These are phyloP conservation scores for Lachancea waltii DNA, from an alignment of 805 yeast species.

Conservation along the genomic window DNA sequence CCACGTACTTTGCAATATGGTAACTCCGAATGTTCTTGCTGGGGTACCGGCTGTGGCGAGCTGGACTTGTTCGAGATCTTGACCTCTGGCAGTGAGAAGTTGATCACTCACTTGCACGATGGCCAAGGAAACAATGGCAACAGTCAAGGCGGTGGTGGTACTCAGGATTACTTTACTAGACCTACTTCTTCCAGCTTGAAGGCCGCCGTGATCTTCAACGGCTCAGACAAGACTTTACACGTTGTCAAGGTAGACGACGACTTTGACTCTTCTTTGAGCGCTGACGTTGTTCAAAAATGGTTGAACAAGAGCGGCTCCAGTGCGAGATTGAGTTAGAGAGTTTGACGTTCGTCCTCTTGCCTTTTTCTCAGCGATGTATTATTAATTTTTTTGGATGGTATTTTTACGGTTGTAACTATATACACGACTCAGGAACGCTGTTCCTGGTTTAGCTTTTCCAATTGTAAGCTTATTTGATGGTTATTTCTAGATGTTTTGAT, in stretches of 20 bases:
- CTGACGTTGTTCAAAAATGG: constrained; percentile 58
- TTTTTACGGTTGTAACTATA: not conserved
- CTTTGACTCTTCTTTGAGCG: constrained; percentile 48
- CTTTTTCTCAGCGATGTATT: constrained; percentile 6
- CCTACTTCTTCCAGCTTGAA: constrained; percentile 72
- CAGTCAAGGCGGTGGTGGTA: constrained; percentile 74
- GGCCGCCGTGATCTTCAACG: constrained; percentile 82
- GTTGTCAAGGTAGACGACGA: constrained; percentile 55
- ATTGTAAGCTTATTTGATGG: too few relatives aligned
- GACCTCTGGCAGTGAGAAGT: constrained; percentile 62
- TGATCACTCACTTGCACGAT: constrained; percentile 77
- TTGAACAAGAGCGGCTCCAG: constrained; percentile 44
- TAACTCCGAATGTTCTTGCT: constrained; percentile 78
- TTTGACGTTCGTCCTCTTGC: not conserved
- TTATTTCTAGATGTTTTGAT: not conserved
- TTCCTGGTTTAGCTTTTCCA: too few relatives aligned
- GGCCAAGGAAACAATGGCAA: constrained; percentile 63
- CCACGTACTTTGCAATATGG: constrained; percentile 98
- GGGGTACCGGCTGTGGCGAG: constrained; percentile 98
- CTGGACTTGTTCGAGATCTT: constrained; percentile 89
- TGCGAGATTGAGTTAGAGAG: constrained; percentile 28
- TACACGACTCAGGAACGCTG: too few relatives aligned
- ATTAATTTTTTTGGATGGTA: constrained; percentile 3
- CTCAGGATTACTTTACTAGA: constrained; percentile 81
- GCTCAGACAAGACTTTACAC: constrained; percentile 41